Percentiles rank a stretch among this genome's conserved stretches.
Evolutionary conservation across 768 basidiomycete species (phyloP).

Genomic region (Lactarius trivialis): DNA sequence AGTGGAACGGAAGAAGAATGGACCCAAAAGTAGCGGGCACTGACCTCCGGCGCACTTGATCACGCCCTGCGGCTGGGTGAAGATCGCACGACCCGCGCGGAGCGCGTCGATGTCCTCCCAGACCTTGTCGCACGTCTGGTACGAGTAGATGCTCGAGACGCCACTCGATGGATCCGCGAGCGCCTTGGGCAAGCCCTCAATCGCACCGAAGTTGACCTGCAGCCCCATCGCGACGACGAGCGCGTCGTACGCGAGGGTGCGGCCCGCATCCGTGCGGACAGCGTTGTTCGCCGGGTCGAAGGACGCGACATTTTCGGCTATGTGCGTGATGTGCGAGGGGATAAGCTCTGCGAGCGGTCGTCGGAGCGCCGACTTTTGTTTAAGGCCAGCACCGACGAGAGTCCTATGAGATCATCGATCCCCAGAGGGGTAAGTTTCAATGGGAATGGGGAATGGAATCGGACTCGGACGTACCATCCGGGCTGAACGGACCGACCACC

Average conservation of each 20-base stretch:
- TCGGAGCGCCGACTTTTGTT: conserved; percentile 60
- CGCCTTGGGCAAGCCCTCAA: conserved; percentile 68
- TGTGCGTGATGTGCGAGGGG: conserved; percentile 63
- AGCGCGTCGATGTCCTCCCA: conserved; percentile 78
- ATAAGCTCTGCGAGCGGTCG: conserved; percentile 64
- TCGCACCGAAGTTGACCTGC: conserved; percentile 74
- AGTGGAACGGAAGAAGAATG: background rate
- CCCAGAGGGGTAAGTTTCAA: background rate
- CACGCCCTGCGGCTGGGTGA: conserved; percentile 89
- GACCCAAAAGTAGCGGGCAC: conserved; percentile 9
- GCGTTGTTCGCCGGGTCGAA: conserved; percentile 75
- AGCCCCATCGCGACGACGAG: conserved; percentile 88
- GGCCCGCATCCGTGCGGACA: conserved; percentile 64
- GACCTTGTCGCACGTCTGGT: conserved; percentile 82
- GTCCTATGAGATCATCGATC: conserved; percentile 50
- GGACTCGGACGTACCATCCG: conserved; percentile 73
- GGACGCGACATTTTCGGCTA: conserved; percentile 60
- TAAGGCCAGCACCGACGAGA: conserved; percentile 84
- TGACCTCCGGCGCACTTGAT: conserved; percentile 92
- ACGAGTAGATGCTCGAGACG: conserved; percentile 90
- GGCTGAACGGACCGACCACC: conserved; percentile 44
- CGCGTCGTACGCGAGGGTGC: conserved; percentile 69
- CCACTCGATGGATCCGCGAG: conserved; percentile 70
- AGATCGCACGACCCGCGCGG: conserved; percentile 76
- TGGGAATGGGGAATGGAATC: conserved; percentile 3